Evolutionary conservation across 164 flowering plant species (phyloP).

Genomic region (Cinnamomum chago): DNA sequence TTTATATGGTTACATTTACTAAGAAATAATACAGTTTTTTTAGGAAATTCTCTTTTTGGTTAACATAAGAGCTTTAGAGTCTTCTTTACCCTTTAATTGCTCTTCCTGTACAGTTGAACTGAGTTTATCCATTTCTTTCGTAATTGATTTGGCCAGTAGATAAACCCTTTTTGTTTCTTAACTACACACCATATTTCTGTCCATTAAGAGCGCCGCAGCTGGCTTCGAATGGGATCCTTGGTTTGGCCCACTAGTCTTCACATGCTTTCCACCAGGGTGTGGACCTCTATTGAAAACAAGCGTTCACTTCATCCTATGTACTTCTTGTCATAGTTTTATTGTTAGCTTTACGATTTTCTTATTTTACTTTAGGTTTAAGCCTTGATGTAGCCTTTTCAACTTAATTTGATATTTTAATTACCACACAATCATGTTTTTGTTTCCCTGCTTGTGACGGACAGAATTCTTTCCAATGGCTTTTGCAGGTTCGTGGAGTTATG

Average conservation of each 20-base stretch:
- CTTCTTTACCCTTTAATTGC: no score
- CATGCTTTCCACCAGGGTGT: background rate
- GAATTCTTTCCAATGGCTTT: background rate
- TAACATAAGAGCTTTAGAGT: no score
- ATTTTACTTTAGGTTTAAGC: background rate
- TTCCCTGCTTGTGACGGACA: background rate
- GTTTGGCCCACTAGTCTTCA: background rate
- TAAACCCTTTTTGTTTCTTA: no score
- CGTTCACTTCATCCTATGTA: background rate
- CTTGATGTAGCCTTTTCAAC: background rate
- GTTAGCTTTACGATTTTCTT: background rate
- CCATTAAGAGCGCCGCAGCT: no score
- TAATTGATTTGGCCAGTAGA: no score
- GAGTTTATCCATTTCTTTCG: no score
- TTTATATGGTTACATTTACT: no score
- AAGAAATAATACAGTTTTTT: no score
- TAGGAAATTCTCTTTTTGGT: no score
- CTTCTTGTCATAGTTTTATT: background rate
- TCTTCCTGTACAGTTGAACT: no score
- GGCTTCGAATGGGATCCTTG: no score
- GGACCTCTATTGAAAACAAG: background rate
- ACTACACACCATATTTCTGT: no score
- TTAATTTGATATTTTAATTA: background rate
- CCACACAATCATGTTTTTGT: background rate
- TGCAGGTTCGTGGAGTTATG: constrained; percentile 89